A percentile compares a stretch with the other conserved stretches of the same genome.
phyloP scores from a whole-genome alignment of 1,284 basidiomycete species.

The Gymnopus androsaceus region DNA sequence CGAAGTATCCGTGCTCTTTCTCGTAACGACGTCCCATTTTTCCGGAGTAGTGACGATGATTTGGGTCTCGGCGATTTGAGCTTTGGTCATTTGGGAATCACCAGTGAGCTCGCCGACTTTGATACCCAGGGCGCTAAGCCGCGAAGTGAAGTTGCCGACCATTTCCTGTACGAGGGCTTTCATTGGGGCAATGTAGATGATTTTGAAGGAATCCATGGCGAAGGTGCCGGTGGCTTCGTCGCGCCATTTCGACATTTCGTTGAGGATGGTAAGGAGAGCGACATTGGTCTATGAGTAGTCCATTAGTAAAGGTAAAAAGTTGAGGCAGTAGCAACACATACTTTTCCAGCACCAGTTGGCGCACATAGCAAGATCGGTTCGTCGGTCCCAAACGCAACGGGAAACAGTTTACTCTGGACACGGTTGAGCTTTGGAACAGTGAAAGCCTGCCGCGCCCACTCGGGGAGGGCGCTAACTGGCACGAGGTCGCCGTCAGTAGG shows the following conservation, averaged over 20 bases:
- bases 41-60: conserved; percentile 99
- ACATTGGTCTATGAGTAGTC: conserved; percentile 86
- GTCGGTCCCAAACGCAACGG: conserved; percentile 91
- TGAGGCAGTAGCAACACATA: conserved; percentile 38
- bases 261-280: conserved; percentile 91
- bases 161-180: conserved; percentile 98
- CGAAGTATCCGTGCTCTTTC: conserved; percentile 95
- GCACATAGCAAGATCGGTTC: conserved; percentile 97
- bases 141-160: conserved; percentile 90
- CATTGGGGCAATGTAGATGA: conserved; percentile 99
- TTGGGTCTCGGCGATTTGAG: conserved; percentile 92
- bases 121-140: conserved; percentile 82
- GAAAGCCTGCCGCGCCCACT: conserved; percentile 90
- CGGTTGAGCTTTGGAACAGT: conserved; percentile 84
- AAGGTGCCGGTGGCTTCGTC: conserved; percentile 84
- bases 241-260: conserved; percentile 84
- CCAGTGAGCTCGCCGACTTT: conserved; percentile 96
- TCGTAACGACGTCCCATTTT: conserved; percentile 99
- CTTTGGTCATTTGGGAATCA: conserved; percentile 97
- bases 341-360: conserved; percentile 98
- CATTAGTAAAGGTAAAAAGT: conserved; percentile 14
- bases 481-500: conserved; percentile 74
- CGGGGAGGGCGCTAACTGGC: conserved; percentile 74
- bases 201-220: conserved; percentile 95
- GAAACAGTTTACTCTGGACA: conserved; percentile 93